A percentile compares a stretch with the other conserved stretches of the same genome.
phyloP scores from a whole-genome alignment of 2,329 filamentous ascomycete species.

The Scolecobasidium constrictum region DNA sequence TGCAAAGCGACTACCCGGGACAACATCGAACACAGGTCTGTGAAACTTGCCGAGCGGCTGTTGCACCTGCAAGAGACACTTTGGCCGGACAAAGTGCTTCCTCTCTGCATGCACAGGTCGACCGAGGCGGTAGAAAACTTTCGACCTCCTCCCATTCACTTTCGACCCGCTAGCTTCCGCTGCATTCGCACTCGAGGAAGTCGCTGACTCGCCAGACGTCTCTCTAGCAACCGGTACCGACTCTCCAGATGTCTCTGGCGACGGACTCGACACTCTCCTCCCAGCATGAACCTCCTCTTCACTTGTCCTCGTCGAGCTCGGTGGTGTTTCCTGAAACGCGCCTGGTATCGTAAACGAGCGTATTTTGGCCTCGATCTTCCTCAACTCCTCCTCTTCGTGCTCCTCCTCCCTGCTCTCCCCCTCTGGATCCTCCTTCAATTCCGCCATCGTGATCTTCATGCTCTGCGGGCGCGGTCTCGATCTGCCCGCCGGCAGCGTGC shows the following conservation, averaged over 20 bases:
- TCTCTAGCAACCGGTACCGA: not conserved
- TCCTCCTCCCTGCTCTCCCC: slow-evolving; percentile 6
- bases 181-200: slow-evolving; percentile 51
- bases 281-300: slow-evolving; percentile 17
- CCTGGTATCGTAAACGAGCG: slow-evolving; percentile 6
- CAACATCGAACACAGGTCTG: slow-evolving; percentile 60
- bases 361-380: slow-evolving; percentile 1
- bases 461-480: not conserved
- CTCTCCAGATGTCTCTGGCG: slow-evolving; percentile 35
- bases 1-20: slow-evolving; percentile 53
- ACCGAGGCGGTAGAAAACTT: not conserved
- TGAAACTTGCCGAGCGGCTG: slow-evolving; percentile 51
- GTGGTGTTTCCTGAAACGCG: slow-evolving; percentile 6
- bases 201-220: slow-evolving; percentile 48
- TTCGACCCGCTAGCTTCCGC: slow-evolving; percentile 1
- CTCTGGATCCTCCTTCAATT: slow-evolving; percentile 9
- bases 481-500: not conserved
- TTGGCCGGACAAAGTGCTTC: slow-evolving; percentile 45
- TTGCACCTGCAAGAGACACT: slow-evolving; percentile 62
- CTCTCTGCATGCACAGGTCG: slow-evolving; percentile 34
- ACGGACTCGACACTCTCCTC: not conserved
- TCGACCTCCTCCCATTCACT: not conserved
- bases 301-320: not conserved
- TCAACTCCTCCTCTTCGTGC: slow-evolving; percentile 3
- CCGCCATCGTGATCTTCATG: slow-evolving; percentile 7